phyloP scores from a whole-genome alignment of 352 stramenopile species.

The Phytopythium vexans region DNA sequence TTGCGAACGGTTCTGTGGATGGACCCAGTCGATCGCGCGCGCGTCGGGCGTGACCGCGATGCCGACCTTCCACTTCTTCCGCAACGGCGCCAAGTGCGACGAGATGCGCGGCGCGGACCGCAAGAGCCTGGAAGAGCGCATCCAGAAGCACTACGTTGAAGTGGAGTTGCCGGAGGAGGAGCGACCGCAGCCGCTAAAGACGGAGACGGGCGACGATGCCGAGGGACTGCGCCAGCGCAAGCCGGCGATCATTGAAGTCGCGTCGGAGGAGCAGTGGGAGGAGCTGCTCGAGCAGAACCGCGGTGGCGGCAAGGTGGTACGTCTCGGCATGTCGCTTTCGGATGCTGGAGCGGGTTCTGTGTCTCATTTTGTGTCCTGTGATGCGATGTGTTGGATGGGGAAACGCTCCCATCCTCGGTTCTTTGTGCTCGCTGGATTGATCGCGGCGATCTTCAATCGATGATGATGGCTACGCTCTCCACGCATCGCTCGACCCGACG shows the following conservation, averaged over 20 bases:
- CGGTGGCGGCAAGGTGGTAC: slow-evolving; percentile 37
- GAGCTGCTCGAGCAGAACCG: slow-evolving; percentile 44
- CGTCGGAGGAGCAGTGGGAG: slow-evolving; percentile 52
- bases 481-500: too few species aligned
- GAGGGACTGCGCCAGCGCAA: slow-evolving; percentile 62
- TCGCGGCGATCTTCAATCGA: too few species aligned
- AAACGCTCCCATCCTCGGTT: too few species aligned
- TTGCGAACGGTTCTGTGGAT: background rate
- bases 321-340: slow-evolving; percentile 7
- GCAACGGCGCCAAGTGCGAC: slow-evolving; percentile 85
- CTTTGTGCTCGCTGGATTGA: slow-evolving; percentile 3
- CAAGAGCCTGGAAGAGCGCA: slow-evolving; percentile 43
- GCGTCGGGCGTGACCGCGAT: slow-evolving; percentile 86
- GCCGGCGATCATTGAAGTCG: slow-evolving; percentile 38
- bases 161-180: slow-evolving; percentile 71
- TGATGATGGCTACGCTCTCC: too few species aligned
- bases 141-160: slow-evolving; percentile 80
- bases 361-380: slow-evolving; percentile 5
- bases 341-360: background rate
- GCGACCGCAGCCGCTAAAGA: slow-evolving; percentile 23
- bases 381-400: too few species aligned
- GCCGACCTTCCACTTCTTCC: slow-evolving; percentile 96
- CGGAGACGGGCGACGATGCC: background rate
- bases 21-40: slow-evolving; percentile 43
- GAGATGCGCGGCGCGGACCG: slow-evolving; percentile 86